Conservation (phyloP, 257 asterid species). For the Solanum microdontum region DNA sequence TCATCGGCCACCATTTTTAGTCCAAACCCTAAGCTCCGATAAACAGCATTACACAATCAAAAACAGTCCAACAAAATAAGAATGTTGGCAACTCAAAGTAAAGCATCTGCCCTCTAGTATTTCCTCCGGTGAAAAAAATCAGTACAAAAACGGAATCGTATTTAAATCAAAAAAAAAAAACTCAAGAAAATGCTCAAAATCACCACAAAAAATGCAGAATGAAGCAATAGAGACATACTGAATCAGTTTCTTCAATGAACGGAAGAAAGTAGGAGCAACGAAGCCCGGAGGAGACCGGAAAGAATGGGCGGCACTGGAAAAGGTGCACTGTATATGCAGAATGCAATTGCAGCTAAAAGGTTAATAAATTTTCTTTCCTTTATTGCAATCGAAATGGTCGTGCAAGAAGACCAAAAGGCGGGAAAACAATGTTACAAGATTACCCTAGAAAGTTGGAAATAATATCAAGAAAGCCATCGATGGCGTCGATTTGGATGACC, state of each 20-base stretch:
- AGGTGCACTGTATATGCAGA: background rate
- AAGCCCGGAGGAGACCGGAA: background rate
- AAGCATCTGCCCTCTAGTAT: background rate
- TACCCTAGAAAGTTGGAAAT: background rate
- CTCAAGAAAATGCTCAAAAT: background rate
- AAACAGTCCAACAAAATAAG: background rate
- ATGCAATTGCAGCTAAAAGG: background rate
- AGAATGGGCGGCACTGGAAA: background rate
- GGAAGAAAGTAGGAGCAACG: background rate
- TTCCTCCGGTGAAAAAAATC: background rate
- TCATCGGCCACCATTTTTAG: conserved; percentile 33
- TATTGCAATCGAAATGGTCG: background rate
- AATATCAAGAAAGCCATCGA: conserved; percentile 4
- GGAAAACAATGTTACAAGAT: background rate
- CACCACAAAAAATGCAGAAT: background rate
- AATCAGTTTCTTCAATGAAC: background rate
- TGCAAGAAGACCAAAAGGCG: background rate
- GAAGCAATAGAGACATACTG: background rate
- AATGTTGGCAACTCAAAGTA: background rate
- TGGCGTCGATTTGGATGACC: background rate
- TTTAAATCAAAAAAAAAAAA: background rate
- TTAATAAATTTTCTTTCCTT: background rate
- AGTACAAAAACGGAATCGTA: background rate
- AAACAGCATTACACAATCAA: background rate
- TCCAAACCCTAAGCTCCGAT: conserved; percentile 16